These are phyloP conservation scores for Arabidopsis thaliana DNA, from an alignment of 345 rosid genomes.

Conservation along the genomic window TAIR10.1 NC_003075.7:18274001-18274500, in stretches of 20 bases:
- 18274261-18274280: constrained; percentile 46
- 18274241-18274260: constrained; percentile 32
- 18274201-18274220: constrained; percentile 40
- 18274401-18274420: constrained; percentile 58
- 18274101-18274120: neutral
- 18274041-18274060: constrained; percentile 31
- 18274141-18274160: neutral
- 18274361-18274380: constrained; percentile 47
- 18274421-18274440: constrained; percentile 89
- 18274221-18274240: constrained; percentile 37
- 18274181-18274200: constrained; percentile 41
- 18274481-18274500: constrained; percentile 89
- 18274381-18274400: constrained; percentile 49
- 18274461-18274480: constrained; percentile 90
- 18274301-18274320: constrained; percentile 46
- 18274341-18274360: constrained; percentile 54
- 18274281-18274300: constrained; percentile 43
- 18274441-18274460: constrained; percentile 79
- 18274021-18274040: constrained; percentile 17
- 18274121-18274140: constrained; percentile 22
- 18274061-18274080: constrained; percentile 35
- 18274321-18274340: constrained; percentile 45
- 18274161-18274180: constrained; percentile 43
- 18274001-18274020: constrained; percentile 38
- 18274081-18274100: constrained; percentile 25